Evolutionary conservation across 2,329 filamentous ascomycete species (phyloP), one percentile per base, ranked within the genome.

Genomic region (Aspergillus eucalypticola): DNA sequence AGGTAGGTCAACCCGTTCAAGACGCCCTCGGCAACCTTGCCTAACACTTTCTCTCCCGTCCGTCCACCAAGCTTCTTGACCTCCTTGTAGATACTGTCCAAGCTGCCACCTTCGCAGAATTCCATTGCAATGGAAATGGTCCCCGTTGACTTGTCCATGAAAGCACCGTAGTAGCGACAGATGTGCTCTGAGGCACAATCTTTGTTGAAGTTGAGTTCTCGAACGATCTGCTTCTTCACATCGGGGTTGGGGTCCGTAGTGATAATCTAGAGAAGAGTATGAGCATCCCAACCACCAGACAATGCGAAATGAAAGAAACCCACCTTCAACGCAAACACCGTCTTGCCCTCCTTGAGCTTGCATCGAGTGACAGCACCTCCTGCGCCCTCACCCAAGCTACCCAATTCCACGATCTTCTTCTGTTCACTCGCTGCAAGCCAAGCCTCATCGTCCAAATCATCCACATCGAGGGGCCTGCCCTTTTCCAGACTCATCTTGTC

Each of bases 71-170:
- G 86, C 68, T 95, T 92, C 81, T 96, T 96, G 38, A 99, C 93
- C 78, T 99, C 95, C 67, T 91, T 91, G 81, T 99, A 99, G 66
- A 99, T 95, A 73, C 91, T 95, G 79, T 99, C 93, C 19, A 99
- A 84, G 50, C 92, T 96, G 56, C 95, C 95, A 60, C 95, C 95
- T 78, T 98, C 95, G 74, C 95, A 99, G 71, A 96, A 98, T 75
- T 99, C 95, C 95, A 99, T 99, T 59, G 92, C 93, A 72, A 99
- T 99, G 51, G 92, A 96, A 67, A 99, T 98, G 51, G 94, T 98
- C 54, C 93, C 92, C 8, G 92, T 96, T n/a, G 92, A 90, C 60
- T 95, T 90, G 73, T 99, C 94, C 74, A 96, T 91, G 75, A 98
- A 99, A 42, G 94, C 94, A 64, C 95, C 95, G 71, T 97, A 99